These are phyloP conservation scores for Marchantia polymorpha DNA, from an alignment of 225 moss, liverwort and hornwort genomes.

Conservation along the genomic window DNA sequence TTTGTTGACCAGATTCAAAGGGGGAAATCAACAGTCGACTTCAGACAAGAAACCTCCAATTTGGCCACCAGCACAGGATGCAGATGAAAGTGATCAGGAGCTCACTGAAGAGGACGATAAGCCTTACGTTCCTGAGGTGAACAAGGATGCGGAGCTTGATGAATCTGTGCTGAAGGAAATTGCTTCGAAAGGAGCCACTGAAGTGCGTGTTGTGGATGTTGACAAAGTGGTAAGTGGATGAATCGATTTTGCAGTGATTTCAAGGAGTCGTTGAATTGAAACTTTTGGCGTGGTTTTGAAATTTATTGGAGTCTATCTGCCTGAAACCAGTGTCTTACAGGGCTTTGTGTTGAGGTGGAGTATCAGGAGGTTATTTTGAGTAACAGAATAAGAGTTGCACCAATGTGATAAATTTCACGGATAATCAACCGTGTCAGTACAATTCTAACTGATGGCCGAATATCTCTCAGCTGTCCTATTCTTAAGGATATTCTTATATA, in stretches of 20 bases:
- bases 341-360: background rate
- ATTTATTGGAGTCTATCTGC: background rate
- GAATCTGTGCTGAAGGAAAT: conserved; percentile 24
- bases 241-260: background rate
- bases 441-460: too few relatives aligned
- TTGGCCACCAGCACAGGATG: conserved; percentile 24
- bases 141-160: conserved; percentile 27
- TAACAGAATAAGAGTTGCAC: too few relatives aligned
- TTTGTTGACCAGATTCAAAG: conserved; percentile 15
- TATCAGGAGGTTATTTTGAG: too few relatives aligned
- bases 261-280: too few relatives aligned
- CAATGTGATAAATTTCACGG: too few relatives aligned
- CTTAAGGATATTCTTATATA: background rate
- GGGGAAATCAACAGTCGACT: background rate
- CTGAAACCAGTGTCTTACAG: background rate
- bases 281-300: too few relatives aligned
- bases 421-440: too few relatives aligned
- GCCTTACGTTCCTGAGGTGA: conserved; percentile 29
- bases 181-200: conserved; percentile 30
- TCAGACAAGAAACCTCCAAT: background rate
- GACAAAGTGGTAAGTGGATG: conserved; percentile 28
- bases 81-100: conserved; percentile 15
- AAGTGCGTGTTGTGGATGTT: conserved; percentile 31
- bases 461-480: too few relatives aligned
- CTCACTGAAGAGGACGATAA: conserved; percentile 1